A percentile compares a stretch with the other conserved stretches of the same genome.
phyloP scores from a whole-genome alignment of 768 basidiomycete genomes.

The Lactarius evosmus region DNA sequence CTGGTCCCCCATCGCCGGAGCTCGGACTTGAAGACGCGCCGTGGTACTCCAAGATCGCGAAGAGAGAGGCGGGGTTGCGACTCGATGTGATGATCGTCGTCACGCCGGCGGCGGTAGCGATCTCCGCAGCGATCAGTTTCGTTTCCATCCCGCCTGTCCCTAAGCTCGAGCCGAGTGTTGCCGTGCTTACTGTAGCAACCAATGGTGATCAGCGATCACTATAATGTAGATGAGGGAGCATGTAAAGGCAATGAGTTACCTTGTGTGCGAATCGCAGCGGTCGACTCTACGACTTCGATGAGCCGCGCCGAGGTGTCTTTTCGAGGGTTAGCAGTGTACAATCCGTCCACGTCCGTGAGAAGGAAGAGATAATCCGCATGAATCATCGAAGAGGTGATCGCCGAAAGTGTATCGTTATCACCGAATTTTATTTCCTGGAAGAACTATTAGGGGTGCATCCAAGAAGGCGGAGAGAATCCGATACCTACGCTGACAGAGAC shows the following conservation, averaged over 20 bases:
- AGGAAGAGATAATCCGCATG: slow-evolving; percentile 97
- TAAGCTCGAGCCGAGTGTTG: slow-evolving; percentile 86
- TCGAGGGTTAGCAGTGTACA: slow-evolving; percentile 94
- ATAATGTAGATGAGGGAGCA: neutral
- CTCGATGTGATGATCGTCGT: slow-evolving; percentile 89
- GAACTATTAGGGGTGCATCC: neutral
- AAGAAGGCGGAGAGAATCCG: neutral
- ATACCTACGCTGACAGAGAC: slow-evolving; percentile 89
- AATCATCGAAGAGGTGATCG: slow-evolving; percentile 96
- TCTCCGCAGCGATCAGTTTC: slow-evolving; percentile 96
- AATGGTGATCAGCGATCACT: neutral
- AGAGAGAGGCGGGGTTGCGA: slow-evolving; percentile 68
- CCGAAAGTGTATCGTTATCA: slow-evolving; percentile 97
- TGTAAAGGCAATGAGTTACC: slow-evolving; percentile 47
- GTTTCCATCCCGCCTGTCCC: slow-evolving; percentile 99
- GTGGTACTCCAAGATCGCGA: slow-evolving; percentile 80
- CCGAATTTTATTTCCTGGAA: slow-evolving; percentile 98
- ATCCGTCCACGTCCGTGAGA: slow-evolving; percentile 91
- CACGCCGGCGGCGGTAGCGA: slow-evolving; percentile 93
- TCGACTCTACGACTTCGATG: slow-evolving; percentile 80
- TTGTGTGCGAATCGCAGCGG: slow-evolving; percentile 74
- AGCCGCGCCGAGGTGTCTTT: slow-evolving; percentile 80
- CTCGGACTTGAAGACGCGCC: slow-evolving; percentile 26
- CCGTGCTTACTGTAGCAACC: slow-evolving; percentile 70
- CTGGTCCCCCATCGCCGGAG: slow-evolving; percentile 21